phyloP scores from a whole-genome alignment of 2,329 filamentous ascomycete genomes.

The Cladosporium sp. region DNA sequence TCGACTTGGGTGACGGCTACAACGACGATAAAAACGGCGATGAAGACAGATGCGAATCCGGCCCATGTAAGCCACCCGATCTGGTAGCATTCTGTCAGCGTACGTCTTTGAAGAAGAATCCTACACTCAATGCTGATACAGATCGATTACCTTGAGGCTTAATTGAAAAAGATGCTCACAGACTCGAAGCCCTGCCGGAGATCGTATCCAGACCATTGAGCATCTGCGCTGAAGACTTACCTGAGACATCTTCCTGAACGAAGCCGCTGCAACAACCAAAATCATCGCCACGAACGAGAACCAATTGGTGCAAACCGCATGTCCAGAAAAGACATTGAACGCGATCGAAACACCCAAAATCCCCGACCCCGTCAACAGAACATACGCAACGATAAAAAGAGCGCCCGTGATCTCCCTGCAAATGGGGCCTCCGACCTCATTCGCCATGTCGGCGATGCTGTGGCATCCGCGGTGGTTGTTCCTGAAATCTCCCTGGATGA shows the following conservation, averaged over 20 bases:
- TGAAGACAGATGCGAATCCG: constrained; percentile 53
- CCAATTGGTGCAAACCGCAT: constrained; percentile 54
- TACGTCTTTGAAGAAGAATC: background rate
- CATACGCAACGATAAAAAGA: constrained; percentile 53
- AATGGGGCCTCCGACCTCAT: constrained; percentile 48
- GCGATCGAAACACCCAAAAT: constrained; percentile 55
- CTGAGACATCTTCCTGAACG: constrained; percentile 10
- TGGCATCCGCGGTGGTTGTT: constrained; percentile 47
- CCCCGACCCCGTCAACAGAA: constrained; percentile 51
- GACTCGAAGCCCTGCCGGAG: too few species aligned
- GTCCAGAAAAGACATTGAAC: constrained; percentile 54
- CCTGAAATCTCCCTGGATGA: constrained; percentile 48
- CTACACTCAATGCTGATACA: too few species aligned
- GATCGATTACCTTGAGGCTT: too few species aligned
- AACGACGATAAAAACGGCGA: constrained; percentile 42
- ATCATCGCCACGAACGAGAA: constrained; percentile 25
- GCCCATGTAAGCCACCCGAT: constrained; percentile 58
- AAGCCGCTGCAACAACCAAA: constrained; percentile 4
- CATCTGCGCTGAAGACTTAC: background rate
- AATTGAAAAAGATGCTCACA: too few species aligned
- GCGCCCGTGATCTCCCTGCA: constrained; percentile 49
- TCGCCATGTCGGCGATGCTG: constrained; percentile 53
- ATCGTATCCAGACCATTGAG: too few species aligned
- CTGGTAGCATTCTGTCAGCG: constrained; percentile 41
- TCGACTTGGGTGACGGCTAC: constrained; percentile 50